Evolutionary conservation across 129 eudicot species (phyloP).

Genomic region (Flaveria brownii): DNA sequence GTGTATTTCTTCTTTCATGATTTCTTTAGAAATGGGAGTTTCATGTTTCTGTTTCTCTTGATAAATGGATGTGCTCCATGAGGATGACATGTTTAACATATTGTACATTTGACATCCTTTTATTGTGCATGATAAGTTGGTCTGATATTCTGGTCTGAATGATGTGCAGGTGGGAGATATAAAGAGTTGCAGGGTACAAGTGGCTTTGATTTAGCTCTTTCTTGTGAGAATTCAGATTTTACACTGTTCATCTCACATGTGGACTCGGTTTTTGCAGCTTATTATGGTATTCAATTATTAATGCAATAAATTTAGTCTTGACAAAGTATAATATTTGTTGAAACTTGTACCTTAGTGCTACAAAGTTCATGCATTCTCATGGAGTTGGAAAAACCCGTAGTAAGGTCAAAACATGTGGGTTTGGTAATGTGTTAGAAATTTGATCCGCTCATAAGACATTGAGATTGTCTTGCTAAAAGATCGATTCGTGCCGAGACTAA

Average conservation of each 20-base stretch:
- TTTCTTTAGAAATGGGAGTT: not conserved
- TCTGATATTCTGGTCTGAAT: conserved; percentile 11
- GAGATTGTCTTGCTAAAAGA: too few relatives aligned
- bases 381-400: not conserved
- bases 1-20: not conserved
- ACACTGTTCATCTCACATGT: not conserved
- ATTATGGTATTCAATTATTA: conserved; percentile 11
- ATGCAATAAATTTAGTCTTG: not conserved
- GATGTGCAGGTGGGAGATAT: conserved; percentile 18
- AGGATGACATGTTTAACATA: conserved; percentile 2
- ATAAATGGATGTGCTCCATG: not conserved
- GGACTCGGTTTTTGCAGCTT: not conserved
- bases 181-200: conserved; percentile 1
- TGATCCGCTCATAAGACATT: too few relatives aligned
- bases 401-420: not conserved
- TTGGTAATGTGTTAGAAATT: not conserved
- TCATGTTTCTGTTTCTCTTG: not conserved
- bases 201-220: conserved; percentile 16
- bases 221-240: not conserved
- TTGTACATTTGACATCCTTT: conserved; percentile 19
- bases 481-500: too few relatives aligned
- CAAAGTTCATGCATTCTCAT: not conserved
- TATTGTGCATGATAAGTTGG: not conserved
- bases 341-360: conserved; percentile 10
- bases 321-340: not conserved